Evolutionary conservation across 768 basidiomycete genomes (phyloP), one percentile per base, ranked within the genome.

Genomic region (Tricholoma matsutake): DNA sequence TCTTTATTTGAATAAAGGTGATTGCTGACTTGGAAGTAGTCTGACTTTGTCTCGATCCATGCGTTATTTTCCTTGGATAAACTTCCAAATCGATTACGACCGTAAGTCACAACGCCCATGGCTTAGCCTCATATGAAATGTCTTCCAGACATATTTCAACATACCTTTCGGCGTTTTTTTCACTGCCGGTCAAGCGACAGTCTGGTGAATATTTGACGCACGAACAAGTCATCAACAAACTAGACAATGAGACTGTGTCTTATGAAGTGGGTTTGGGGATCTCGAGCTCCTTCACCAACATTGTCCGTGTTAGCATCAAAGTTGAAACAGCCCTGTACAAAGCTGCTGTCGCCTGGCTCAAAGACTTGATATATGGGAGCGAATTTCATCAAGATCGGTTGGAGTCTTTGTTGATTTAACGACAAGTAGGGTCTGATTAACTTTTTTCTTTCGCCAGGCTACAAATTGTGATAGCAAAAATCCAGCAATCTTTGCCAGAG

Each of bases 181-280:
- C 92, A 13, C 80, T 98, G 0, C 94, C 96, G 2, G 82, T 99
- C 34, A 83, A 77, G 53, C 80, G 88, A 32, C 78, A 83, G 41
- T 81, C 81, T 57, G 96, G 96, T 2, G 83, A 87, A 63, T 74
- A 76, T 39, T 76, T 98, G 49, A 78, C 82, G 9, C 92, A 95
- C 64, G 97, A 98, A 74, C 86, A 96, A 58, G 97, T 98, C 28
- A 83, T 98, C 62, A 89, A 96, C 73, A 84, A 85, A 63, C 85
- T 99, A 1, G 94, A 97, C 68, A 83, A 94, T 71, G 89, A 92
- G 65, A 98, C 97, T 0, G 93, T 98, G 25, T 86, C 85, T 2
- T 97, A 98, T 70, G 88, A 90, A 58, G 83, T 83, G 59, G 80
- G 80, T 25, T 79, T 92, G 7, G 93, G 93, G 13, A 69, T 86